These are phyloP conservation scores for Cladosporium cucumerinum DNA, from an alignment of 2,329 filamentous ascomycete species.

Conservation along the genomic window DNA sequence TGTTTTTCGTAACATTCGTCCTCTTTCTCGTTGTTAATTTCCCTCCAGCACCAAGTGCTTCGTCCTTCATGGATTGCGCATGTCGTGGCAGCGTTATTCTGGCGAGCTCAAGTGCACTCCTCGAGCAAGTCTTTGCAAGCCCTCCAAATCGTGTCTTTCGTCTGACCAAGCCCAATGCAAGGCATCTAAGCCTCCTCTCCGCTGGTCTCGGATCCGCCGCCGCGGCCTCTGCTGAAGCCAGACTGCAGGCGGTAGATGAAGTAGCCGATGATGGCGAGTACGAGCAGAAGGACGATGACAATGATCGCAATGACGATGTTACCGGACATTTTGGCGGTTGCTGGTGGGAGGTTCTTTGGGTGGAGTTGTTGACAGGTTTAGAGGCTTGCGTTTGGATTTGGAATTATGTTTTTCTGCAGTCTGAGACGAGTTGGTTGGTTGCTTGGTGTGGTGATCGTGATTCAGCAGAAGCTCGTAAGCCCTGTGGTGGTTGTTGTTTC, in stretches of 20 bases:
- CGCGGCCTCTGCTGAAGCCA: slow-evolving; percentile 29
- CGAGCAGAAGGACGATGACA: slow-evolving; percentile 52
- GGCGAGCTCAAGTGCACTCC: too few relatives aligned
- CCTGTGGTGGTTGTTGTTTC: background rate
- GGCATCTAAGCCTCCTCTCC: slow-evolving; percentile 20
- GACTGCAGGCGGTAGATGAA: slow-evolving; percentile 49
- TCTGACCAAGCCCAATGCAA: background rate
- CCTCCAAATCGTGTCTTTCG: background rate
- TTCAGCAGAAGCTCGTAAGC: background rate
- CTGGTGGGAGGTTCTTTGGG: background rate
- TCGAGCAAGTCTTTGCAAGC: background rate
- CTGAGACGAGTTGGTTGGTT: background rate
- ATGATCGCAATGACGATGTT: slow-evolving; percentile 54
- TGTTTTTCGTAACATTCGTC: slow-evolving; percentile 2
- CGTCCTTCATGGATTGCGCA: too few relatives aligned
- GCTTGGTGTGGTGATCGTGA: background rate
- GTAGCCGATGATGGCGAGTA: slow-evolving; percentile 45
- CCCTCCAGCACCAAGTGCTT: background rate
- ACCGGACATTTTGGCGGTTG: slow-evolving; percentile 43
- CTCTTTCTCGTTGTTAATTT: background rate
- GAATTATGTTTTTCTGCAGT: background rate
- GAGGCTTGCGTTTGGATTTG: slow-evolving; percentile 11
- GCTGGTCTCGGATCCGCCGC: slow-evolving; percentile 28
- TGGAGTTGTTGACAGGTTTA: slow-evolving; percentile 8
- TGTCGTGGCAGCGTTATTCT: too few relatives aligned